Percentiles rank a stretch among this genome's conserved stretches.
Conservation (phyloP, 1,139 yeast species). For the Sugiyamaella neomexicana region DNA sequence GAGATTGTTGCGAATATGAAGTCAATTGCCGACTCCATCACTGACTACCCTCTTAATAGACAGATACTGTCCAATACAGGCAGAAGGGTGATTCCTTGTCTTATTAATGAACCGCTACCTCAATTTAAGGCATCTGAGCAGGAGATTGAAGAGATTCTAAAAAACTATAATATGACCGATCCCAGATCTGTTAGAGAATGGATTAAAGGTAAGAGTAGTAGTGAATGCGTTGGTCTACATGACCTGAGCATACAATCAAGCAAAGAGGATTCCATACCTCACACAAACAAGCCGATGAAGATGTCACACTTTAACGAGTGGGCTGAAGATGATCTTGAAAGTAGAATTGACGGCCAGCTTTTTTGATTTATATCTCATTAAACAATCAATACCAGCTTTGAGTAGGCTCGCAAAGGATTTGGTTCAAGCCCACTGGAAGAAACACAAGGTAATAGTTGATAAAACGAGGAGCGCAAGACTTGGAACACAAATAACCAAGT, state of each 20-base stretch:
- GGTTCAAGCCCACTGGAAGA: no score
- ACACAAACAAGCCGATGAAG: neutral
- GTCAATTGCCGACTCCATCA: slow-evolving; percentile 7
- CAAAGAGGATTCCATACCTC: neutral
- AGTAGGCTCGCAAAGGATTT: no score
- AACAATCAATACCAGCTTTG: no score
- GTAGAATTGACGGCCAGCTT: neutral
- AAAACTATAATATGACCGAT: neutral
- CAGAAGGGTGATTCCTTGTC: neutral
- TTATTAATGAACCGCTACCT: neutral
- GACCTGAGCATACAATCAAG: neutral
- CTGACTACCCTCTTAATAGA: slow-evolving; percentile 5
- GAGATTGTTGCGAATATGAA: slow-evolving; percentile 11
- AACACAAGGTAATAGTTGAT: no score
- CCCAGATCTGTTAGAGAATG: slow-evolving; percentile 1
- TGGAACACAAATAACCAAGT: no score
- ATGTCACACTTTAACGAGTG: neutral
- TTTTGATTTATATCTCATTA: neutral
- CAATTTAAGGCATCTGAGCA: neutral
- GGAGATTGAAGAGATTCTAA: neutral
- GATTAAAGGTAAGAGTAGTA: neutral
- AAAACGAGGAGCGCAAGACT: no score
- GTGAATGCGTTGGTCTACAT: neutral
- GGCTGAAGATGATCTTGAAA: slow-evolving; percentile 1
- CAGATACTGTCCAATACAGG: neutral